These are phyloP conservation scores for Candida gorgasii DNA, from an alignment of 805 yeast genomes.

Conservation along the genomic window DNA sequence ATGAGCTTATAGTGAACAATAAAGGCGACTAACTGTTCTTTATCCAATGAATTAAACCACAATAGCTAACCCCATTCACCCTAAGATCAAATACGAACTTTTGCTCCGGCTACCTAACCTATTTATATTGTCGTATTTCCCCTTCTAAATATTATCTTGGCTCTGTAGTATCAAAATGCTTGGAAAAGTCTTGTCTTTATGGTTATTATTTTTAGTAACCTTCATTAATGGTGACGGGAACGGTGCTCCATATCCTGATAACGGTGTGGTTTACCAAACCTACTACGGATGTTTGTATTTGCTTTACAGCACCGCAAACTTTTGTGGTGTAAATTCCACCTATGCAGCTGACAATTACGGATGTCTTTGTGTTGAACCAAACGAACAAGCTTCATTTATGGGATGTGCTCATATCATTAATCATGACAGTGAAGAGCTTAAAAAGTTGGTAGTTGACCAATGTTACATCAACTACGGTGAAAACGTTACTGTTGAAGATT, in stretches of 20 bases:
- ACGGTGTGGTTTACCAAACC: not conserved
- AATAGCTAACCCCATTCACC: not conserved
- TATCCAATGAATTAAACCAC: not conserved
- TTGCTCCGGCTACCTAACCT: not conserved
- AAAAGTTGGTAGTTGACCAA: constrained; percentile 13
- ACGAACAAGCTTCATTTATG: constrained; percentile 31
- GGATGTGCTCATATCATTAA: constrained; percentile 23
- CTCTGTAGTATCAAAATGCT: not conserved
- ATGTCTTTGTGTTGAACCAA: constrained; percentile 28
- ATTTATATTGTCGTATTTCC: constrained; percentile 2
- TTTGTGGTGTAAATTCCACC: constrained; percentile 10
- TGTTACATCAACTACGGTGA: constrained; percentile 23
- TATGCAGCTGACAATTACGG: constrained; percentile 2
- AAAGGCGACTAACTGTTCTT: not conserved
- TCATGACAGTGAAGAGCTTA: not conserved
- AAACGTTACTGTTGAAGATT: constrained; percentile 21
- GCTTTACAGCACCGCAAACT: constrained; percentile 4
- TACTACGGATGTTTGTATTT: constrained; percentile 5
- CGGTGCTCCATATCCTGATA: constrained; percentile 2
- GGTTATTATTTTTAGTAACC: not conserved
- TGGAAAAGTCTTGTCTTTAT: not conserved
- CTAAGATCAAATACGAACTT: constrained; percentile 2
- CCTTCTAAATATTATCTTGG: not conserved
- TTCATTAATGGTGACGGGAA: not conserved
- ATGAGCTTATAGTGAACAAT: constrained; percentile 1